phyloP scores from a whole-genome alignment of 78 protist genomes.

The Dictyostelium citrinum region DNA sequence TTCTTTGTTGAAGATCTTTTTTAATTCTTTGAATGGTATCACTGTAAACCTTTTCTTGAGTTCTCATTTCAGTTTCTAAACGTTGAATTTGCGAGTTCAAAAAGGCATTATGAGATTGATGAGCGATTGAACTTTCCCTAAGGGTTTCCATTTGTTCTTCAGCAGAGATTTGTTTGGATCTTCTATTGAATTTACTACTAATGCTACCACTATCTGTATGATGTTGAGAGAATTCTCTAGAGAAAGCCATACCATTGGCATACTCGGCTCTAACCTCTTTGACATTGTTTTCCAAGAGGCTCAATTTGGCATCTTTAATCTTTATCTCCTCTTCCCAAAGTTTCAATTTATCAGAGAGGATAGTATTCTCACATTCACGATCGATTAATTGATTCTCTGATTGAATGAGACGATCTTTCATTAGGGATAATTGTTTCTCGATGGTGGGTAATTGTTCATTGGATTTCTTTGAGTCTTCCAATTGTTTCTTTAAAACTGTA shows the following conservation, averaged over 20 bases:
- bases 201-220: neutral
- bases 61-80: constrained; percentile 49
- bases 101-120: constrained; percentile 75
- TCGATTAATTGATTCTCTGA: constrained; percentile 61
- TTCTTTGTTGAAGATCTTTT: constrained; percentile 51
- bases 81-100: constrained; percentile 50
- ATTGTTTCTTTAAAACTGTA: neutral
- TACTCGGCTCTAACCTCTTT: constrained; percentile 67
- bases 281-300: constrained; percentile 39
- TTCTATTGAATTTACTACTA: neutral
- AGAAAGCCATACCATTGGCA: constrained; percentile 68
- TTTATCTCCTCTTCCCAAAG: constrained; percentile 75
- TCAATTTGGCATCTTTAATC: constrained; percentile 58
- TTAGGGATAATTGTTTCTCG: neutral
- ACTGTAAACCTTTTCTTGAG: constrained; percentile 62
- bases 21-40: constrained; percentile 72
- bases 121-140: constrained; percentile 70
- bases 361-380: constrained; percentile 30
- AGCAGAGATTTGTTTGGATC: constrained; percentile 24
- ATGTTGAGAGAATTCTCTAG: constrained; percentile 43
- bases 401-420: constrained; percentile 43
- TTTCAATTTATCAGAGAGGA: constrained; percentile 36
- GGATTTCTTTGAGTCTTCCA: constrained; percentile 38
- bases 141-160: constrained; percentile 67
- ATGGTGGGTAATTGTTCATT: neutral